Evolutionary conservation across 148 eudicot genomes (phyloP).

Genomic region (Fagopyrum homotropicum): DNA sequence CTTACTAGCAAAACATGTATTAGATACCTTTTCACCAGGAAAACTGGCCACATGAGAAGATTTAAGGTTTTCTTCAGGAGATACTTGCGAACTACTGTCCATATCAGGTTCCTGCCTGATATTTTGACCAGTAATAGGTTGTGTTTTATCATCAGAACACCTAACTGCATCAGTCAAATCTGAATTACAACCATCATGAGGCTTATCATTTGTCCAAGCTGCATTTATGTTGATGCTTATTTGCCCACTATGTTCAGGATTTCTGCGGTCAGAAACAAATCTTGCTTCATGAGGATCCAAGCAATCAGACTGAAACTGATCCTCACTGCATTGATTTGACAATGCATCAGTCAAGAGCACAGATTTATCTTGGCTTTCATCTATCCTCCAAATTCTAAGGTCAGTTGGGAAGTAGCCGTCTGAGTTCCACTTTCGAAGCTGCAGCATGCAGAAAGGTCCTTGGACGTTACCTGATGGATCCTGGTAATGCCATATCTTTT

Average conservation of each 20-base stretch:
- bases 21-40: slow-evolving; percentile 28
- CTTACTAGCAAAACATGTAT: slow-evolving; percentile 16
- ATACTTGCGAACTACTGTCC: slow-evolving; percentile 24
- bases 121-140: slow-evolving; percentile 22
- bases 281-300: slow-evolving; percentile 26
- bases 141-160: slow-evolving; percentile 25
- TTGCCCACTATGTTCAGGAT: slow-evolving; percentile 17
- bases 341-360: slow-evolving; percentile 59
- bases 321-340: slow-evolving; percentile 21
- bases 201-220: slow-evolving; percentile 21
- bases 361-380: slow-evolving; percentile 48
- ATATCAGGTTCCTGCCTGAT: slow-evolving; percentile 24
- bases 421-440: slow-evolving; percentile 73
- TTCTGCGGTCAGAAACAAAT: slow-evolving; percentile 26
- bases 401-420: slow-evolving; percentile 69
- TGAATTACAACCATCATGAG: slow-evolving; percentile 29
- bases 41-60: slow-evolving; percentile 2
- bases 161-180: slow-evolving; percentile 20
- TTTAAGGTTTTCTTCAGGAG: slow-evolving; percentile 35
- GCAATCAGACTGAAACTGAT: slow-evolving; percentile 1
- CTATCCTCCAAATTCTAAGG: slow-evolving; percentile 72
- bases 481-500: slow-evolving; percentile 74
- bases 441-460: slow-evolving; percentile 81
- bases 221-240: slow-evolving; percentile 25
- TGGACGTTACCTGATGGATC: slow-evolving; percentile 77